These are phyloP conservation scores for Lachancea lanzarotensis DNA, from an alignment of 805 yeast species.

Conservation along the genomic window DNA sequence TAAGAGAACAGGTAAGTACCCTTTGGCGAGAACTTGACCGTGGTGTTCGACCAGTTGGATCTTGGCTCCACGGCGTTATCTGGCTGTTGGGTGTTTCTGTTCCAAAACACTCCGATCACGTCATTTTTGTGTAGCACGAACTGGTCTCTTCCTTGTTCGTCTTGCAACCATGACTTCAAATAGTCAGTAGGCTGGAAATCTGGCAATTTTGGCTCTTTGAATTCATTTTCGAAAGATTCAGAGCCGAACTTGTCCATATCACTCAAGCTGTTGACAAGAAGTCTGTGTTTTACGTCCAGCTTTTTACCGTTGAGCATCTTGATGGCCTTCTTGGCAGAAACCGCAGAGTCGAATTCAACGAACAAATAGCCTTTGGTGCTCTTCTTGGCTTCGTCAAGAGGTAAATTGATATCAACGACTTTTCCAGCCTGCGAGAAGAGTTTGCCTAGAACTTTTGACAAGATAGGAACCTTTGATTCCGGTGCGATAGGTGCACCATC, in stretches of 20 bases:
- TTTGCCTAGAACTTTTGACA: slow-evolving; percentile 79
- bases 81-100: slow-evolving; percentile 61
- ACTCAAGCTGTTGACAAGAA: slow-evolving; percentile 71
- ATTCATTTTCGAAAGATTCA: slow-evolving; percentile 55
- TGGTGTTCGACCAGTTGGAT: slow-evolving; percentile 79
- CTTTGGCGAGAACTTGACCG: slow-evolving; percentile 84
- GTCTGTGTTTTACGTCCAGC: slow-evolving; percentile 87
- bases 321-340: slow-evolving; percentile 71
- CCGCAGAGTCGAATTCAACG: slow-evolving; percentile 66
- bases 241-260: slow-evolving; percentile 77
- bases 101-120: slow-evolving; percentile 81
- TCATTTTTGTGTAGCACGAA: slow-evolving; percentile 73
- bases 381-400: slow-evolving; percentile 59
- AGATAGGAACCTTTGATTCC: slow-evolving; percentile 73
- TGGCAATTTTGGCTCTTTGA: slow-evolving; percentile 65
- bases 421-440: slow-evolving; percentile 73
- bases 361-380: slow-evolving; percentile 82
- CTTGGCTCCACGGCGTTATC: slow-evolving; percentile 75
- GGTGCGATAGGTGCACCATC: slow-evolving; percentile 98
- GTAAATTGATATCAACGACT: slow-evolving; percentile 73
- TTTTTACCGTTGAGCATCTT: slow-evolving; percentile 80
- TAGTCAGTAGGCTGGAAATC: slow-evolving; percentile 72
- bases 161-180: slow-evolving; percentile 86
- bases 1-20: slow-evolving; percentile 84
- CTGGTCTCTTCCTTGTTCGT: slow-evolving; percentile 86